phyloP scores from a whole-genome alignment of 83 land plant genomes.

The Thuja plicata region DNA sequence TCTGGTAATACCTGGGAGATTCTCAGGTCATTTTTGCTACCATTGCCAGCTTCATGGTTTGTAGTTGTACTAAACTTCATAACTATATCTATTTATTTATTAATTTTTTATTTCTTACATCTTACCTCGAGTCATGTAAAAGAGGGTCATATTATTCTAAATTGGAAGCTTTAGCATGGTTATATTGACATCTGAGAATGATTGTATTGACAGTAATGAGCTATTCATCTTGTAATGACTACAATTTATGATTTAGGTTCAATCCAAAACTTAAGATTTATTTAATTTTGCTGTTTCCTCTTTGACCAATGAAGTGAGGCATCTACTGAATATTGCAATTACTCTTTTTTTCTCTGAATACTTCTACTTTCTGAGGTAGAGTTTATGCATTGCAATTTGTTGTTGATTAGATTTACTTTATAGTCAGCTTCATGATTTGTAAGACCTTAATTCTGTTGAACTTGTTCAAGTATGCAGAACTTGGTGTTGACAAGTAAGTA shows the following conservation, averaged over 20 bases:
- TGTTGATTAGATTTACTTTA: background rate
- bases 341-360: background rate
- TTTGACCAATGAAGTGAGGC: background rate
- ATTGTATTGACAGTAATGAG: background rate
- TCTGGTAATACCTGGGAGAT: background rate
- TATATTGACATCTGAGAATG: too few relatives aligned
- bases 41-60: background rate
- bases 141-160: background rate
- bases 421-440: conserved; percentile 4
- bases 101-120: background rate
- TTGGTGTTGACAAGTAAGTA: conserved; percentile 75
- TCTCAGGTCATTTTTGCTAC: background rate
- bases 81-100: too few relatives aligned
- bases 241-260: background rate
- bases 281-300: background rate
- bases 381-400: background rate
- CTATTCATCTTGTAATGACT: background rate
- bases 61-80: background rate
- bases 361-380: background rate
- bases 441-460: conserved; percentile 56
- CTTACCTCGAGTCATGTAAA: background rate
- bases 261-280: background rate
- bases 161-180: background rate
- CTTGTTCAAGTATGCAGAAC: conserved; percentile 87
- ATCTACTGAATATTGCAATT: background rate